Evolutionary conservation across 805 yeast species (phyloP).

Genomic region (Vanderwaltozyma verrucispora): DNA sequence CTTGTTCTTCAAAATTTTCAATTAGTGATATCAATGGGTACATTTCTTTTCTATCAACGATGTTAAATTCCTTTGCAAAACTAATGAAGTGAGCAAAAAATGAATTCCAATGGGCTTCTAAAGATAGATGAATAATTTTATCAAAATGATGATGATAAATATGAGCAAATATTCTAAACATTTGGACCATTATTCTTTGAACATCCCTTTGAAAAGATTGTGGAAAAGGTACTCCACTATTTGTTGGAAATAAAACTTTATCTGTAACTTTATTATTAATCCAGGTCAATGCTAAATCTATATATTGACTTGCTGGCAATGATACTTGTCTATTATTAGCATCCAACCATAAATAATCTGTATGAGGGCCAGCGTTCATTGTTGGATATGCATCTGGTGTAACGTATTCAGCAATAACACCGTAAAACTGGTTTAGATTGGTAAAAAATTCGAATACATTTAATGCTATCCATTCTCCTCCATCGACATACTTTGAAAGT

Average conservation of each 20-base stretch:
- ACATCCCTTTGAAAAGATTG: slow-evolving; percentile 73
- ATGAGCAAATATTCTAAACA: slow-evolving; percentile 94
- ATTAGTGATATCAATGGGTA: slow-evolving; percentile 71
- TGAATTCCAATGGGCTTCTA: slow-evolving; percentile 98
- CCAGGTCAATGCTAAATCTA: slow-evolving; percentile 88
- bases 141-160: slow-evolving; percentile 93
- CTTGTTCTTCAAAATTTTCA: slow-evolving; percentile 73
- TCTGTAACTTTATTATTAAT: slow-evolving; percentile 80
- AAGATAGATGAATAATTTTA: slow-evolving; percentile 75
- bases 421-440: slow-evolving; percentile 78
- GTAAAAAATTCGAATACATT: slow-evolving; percentile 84
- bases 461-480: slow-evolving; percentile 92
- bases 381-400: slow-evolving; percentile 84
- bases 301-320: slow-evolving; percentile 86
- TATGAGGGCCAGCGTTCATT: slow-evolving; percentile 92
- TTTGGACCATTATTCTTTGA: slow-evolving; percentile 78
- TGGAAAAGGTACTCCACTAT: slow-evolving; percentile 81
- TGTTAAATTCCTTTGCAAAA: slow-evolving; percentile 71
- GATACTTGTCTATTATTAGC: slow-evolving; percentile 69
- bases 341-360: slow-evolving; percentile 88
- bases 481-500: slow-evolving; percentile 87
- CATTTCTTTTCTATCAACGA: slow-evolving; percentile 70
- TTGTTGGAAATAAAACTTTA: slow-evolving; percentile 84
- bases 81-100: slow-evolving; percentile 91
- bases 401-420: slow-evolving; percentile 82